phyloP scores from a whole-genome alignment of 176 grass and related monocot genomes.

The Alopecurus myosuroides region DNA sequence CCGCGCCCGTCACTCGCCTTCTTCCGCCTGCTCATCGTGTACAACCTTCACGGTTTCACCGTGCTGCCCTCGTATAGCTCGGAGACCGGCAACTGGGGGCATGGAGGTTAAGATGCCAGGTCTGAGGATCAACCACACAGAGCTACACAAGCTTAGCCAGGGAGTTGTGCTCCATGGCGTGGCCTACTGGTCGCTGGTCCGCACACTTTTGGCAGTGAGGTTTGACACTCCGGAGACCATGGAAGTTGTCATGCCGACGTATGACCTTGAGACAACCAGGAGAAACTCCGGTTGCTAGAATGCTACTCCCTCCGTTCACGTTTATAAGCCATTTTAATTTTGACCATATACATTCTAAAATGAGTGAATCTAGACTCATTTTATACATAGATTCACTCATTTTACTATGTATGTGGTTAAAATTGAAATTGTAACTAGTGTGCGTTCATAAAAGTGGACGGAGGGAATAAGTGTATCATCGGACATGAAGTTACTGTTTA shows the following conservation, averaged over 20 bases:
- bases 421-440: too few relatives aligned
- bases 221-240: not conserved
- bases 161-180: not conserved
- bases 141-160: not conserved
- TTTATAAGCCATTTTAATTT: too few relatives aligned
- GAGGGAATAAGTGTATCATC: conserved; percentile 30
- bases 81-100: not conserved
- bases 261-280: not conserved
- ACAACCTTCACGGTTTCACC: not conserved
- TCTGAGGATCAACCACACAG: not conserved
- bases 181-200: not conserved
- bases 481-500: conserved; percentile 6
- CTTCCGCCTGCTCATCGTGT: conserved; percentile 10
- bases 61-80: not conserved
- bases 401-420: too few relatives aligned
- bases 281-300: conserved; percentile 3
- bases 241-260: not conserved
- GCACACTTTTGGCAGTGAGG: not conserved
- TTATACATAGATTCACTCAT: too few relatives aligned
- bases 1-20: not conserved
- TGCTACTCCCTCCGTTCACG: too few relatives aligned
- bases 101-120: not conserved
- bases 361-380: too few relatives aligned
- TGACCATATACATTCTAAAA: too few relatives aligned
- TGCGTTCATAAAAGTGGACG: too few relatives aligned